phyloP scores from a whole-genome alignment of 2,329 filamentous ascomycete species.

The Conoideocrella luteorostrata region DNA sequence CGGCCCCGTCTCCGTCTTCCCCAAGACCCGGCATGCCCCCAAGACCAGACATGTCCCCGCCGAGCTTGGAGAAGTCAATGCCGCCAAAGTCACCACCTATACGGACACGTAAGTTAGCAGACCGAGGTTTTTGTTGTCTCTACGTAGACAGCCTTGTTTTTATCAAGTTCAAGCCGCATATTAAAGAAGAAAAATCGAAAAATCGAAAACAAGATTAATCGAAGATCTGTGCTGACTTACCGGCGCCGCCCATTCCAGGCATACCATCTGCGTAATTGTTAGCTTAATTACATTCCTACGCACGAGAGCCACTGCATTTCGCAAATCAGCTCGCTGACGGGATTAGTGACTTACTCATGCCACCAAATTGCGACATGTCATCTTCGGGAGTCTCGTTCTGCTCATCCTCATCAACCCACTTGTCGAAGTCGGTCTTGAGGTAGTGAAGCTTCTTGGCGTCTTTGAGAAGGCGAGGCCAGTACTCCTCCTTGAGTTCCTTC shows the following conservation, averaged over 20 bases:
- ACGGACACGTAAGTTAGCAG: constrained; percentile 1
- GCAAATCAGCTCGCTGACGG: not conserved
- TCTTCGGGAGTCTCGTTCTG: constrained; percentile 85
- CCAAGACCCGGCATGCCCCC: too few species aligned
- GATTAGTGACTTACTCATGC: constrained; percentile 50
- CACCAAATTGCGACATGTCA: constrained; percentile 63
- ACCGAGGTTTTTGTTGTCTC: too few species aligned
- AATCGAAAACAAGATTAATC: not conserved
- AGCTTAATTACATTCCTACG: too few species aligned
- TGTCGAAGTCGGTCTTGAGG: constrained; percentile 98
- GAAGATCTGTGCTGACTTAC: constrained; percentile 25
- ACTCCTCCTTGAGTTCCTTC: constrained; percentile 92
- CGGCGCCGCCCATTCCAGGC: constrained; percentile 48
- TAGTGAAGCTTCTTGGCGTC: constrained; percentile 85
- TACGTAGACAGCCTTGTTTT: too few species aligned
- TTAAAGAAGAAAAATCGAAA: not conserved
- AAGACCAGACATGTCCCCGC: constrained; percentile 38
- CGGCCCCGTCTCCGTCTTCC: constrained; percentile 38
- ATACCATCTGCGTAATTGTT: constrained; percentile 38
- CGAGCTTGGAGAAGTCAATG: constrained; percentile 92
- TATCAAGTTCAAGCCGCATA: too few species aligned
- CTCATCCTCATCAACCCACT: constrained; percentile 99
- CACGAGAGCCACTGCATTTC: too few species aligned
- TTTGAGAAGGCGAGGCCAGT: constrained; percentile 94
- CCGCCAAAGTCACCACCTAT: constrained; percentile 75